phyloP scores from a whole-genome alignment of 148 eudicot genomes.

The Rheum nobile region DNA sequence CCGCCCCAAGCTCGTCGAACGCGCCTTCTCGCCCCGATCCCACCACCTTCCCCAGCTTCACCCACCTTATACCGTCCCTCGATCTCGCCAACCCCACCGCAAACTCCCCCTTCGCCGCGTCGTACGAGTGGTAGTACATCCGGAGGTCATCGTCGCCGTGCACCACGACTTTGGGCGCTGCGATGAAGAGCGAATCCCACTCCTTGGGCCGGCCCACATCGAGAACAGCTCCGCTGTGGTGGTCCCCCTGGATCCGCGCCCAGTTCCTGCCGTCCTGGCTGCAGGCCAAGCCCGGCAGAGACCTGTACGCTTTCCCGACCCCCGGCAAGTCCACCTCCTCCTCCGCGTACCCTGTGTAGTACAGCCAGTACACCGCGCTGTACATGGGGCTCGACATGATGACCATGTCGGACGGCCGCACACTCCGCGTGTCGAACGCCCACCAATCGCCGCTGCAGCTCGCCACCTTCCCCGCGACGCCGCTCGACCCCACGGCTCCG shows the following conservation, averaged over 20 bases:
- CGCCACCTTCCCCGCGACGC: slow-evolving; percentile 14
- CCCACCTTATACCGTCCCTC: slow-evolving; percentile 24
- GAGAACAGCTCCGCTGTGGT: slow-evolving; percentile 14
- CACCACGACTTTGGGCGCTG: slow-evolving; percentile 6
- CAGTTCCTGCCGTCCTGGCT: slow-evolving; percentile 19
- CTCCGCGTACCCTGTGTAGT: slow-evolving; percentile 10
- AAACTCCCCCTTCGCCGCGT: slow-evolving; percentile 1
- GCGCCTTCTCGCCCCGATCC: slow-evolving; percentile 11
- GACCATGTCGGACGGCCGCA: slow-evolving; percentile 16
- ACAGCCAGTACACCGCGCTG: slow-evolving; percentile 17
- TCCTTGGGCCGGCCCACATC: slow-evolving; percentile 9
- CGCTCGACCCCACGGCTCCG: slow-evolving; percentile 1
- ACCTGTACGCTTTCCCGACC: slow-evolving; percentile 5
- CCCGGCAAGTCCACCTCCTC: slow-evolving; percentile 8
- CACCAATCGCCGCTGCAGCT: slow-evolving; percentile 12
- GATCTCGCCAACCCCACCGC: slow-evolving; percentile 20
- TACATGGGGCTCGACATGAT: slow-evolving; percentile 17
- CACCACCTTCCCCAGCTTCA: slow-evolving; percentile 18
- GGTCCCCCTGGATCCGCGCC: slow-evolving; percentile 16
- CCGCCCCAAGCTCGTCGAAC: slow-evolving; percentile 54
- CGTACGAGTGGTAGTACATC: slow-evolving; percentile 22
- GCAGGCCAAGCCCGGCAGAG: slow-evolving; percentile 17
- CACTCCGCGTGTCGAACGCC: slow-evolving; percentile 14
- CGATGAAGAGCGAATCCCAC: slow-evolving; percentile 15
- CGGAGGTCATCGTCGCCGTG: slow-evolving; percentile 10